These are phyloP conservation scores for Curvularia verruculosa DNA, from an alignment of 2,329 filamentous ascomycete species.

Conservation along the genomic window DNA sequence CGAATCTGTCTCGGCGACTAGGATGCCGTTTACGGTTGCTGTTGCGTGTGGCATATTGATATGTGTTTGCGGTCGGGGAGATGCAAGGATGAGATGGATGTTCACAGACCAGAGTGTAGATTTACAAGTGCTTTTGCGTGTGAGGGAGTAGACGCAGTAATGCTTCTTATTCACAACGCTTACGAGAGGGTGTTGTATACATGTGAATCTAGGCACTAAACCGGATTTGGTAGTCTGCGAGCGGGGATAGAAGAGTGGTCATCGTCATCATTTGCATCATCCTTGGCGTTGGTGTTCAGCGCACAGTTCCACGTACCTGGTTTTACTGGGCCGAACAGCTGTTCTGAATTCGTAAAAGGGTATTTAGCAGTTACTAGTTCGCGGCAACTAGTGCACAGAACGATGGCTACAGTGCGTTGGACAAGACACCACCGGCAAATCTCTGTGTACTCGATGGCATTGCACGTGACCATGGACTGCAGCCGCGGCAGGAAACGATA, in stretches of 20 bases:
- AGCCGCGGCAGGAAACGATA: not conserved
- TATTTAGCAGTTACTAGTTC: not conserved
- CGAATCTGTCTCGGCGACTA: conserved; percentile 58
- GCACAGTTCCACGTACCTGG: not conserved
- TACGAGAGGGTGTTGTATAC: not conserved
- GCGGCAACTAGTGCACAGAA: not conserved
- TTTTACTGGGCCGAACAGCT: not conserved
- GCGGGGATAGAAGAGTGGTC: conserved; percentile 11
- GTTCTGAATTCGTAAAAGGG: too few species aligned
- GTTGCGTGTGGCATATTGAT: conserved; percentile 47
- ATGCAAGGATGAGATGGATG: not conserved
- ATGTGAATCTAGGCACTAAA: conserved; percentile 3
- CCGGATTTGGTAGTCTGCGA: conserved; percentile 22
- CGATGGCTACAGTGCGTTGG: not conserved
- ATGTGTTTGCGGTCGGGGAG: too few species aligned
- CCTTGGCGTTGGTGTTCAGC: not conserved
- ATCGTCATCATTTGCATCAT: conserved; percentile 12
- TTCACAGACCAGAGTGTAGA: not conserved
- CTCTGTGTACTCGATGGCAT: not conserved
- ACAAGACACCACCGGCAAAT: conserved; percentile 3
- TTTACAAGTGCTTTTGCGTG: not conserved
- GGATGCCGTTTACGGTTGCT: conserved; percentile 57
- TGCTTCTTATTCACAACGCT: not conserved
- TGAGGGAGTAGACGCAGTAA: not conserved
- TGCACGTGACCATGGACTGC: not conserved